Evolutionary conservation across 768 basidiomycete species (phyloP), one percentile per base, ranked within the genome.

Genomic region (Lactifluus hygrophoroides): DNA sequence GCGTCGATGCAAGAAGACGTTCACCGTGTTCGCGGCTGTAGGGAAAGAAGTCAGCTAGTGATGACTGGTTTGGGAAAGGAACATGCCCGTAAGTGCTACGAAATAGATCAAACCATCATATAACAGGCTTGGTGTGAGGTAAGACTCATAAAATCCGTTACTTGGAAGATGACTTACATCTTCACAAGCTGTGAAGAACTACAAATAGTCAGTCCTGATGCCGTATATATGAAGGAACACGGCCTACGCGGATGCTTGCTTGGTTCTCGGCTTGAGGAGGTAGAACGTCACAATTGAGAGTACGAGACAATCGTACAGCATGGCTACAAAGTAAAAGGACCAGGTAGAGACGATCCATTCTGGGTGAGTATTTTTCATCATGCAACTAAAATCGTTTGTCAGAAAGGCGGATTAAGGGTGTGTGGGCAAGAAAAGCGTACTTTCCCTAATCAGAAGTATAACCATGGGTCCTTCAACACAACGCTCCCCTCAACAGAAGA

Each of bases 21-120:
- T 70, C 40, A 67, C 45, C 49, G 66, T 48, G 51, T 71, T 71
- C 5, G 62, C 55, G 21, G 38, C 70, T 70, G 45, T 16, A 50
- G 13, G 13, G 28, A 19, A 40, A 43, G 16, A 14, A 27, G 10
- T 43, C 47, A 19, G 6, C 4, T 21, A 35, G 34, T 38, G 52
- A 51, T 16, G 4, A 25, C n/a, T n/a, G 23, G 21, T 1, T 17
- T 27, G 27, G 21, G 30, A 32, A 10, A 13, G 2, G 13, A n/a
- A 56, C 66, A 13, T 53, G 77, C 67, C 72, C 54, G 83, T 82
- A 43, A 87, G 69, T 4, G 73, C 73, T 28, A 83, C 62, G 57
- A 86, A 81, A 66, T 84, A 87, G 23, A 79, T 77, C 21, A 87
- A 69, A 27, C 85, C 85, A 61, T 88, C 84, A 55, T 81, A 82